A percentile compares a stretch with the other conserved stretches of the same genome.
These are phyloP conservation scores for Trifolium dubium DNA, from an alignment of 306 rosid genomes.

Conservation along the genomic window DNA sequence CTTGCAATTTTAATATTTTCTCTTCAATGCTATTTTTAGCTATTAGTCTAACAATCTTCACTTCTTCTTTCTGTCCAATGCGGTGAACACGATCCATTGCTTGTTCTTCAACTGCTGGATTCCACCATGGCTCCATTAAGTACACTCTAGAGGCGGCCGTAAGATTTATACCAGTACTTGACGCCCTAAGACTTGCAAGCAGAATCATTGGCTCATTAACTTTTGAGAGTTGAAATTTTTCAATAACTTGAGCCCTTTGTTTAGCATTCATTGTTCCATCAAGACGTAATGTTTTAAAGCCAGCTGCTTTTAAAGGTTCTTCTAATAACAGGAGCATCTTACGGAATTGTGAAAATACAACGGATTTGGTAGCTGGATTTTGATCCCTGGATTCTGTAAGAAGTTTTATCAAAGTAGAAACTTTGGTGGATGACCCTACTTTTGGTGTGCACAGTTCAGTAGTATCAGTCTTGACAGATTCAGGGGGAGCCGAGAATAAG, in stretches of 20 bases:
- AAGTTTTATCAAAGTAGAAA: slow-evolving; percentile 62
- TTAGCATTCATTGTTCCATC: slow-evolving; percentile 81
- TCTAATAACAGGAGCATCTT: slow-evolving; percentile 69
- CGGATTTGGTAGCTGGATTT: slow-evolving; percentile 63
- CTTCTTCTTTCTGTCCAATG: slow-evolving; percentile 78
- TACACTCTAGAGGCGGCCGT: slow-evolving; percentile 79
- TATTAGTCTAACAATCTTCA: slow-evolving; percentile 74
- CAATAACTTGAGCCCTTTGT: slow-evolving; percentile 61
- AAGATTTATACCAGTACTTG: slow-evolving; percentile 80
- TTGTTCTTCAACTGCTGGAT: slow-evolving; percentile 87
- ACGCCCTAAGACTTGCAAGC: slow-evolving; percentile 83
- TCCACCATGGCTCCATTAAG: slow-evolving; percentile 96
- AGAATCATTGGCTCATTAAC: slow-evolving; percentile 54
- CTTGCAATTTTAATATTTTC: slow-evolving; percentile 65
- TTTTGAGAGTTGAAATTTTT: slow-evolving; percentile 53
- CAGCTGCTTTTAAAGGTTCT: slow-evolving; percentile 65
- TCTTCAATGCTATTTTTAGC: slow-evolving; percentile 74
- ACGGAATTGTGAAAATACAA: slow-evolving; percentile 80
- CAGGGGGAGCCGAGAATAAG: slow-evolving; percentile 72
- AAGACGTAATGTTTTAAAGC: slow-evolving; percentile 70
- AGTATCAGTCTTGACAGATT: slow-evolving; percentile 46
- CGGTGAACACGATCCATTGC: slow-evolving; percentile 89
- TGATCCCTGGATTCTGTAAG: slow-evolving; percentile 60
- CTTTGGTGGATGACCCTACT: slow-evolving; percentile 59
- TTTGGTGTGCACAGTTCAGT: slow-evolving; percentile 32